phyloP scores from a whole-genome alignment of 768 basidiomycete species.

The Podaxis carcinomalis region DNA sequence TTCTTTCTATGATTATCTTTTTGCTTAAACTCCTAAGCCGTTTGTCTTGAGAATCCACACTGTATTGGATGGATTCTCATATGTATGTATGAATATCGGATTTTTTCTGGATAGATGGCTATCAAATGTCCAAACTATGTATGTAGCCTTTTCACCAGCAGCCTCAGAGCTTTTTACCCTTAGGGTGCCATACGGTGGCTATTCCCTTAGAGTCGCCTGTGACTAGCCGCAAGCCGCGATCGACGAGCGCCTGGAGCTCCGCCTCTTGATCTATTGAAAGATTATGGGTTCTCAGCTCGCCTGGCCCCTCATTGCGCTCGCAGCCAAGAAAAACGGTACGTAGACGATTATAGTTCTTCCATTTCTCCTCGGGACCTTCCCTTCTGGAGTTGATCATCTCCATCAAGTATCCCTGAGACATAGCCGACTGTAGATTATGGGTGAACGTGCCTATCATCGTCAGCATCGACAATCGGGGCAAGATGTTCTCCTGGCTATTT shows the following conservation, averaged over 20 bases:
- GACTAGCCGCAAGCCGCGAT: background rate
- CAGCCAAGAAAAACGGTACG: background rate
- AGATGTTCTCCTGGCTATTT: background rate
- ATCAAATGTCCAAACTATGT: too few relatives aligned
- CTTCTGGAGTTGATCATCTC: background rate
- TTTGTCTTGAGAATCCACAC: too few relatives aligned
- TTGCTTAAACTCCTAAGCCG: conserved; percentile 11
- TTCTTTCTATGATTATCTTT: conserved; percentile 27
- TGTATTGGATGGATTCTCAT: too few relatives aligned
- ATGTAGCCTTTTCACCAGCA: too few relatives aligned
- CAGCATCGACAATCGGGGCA: background rate
- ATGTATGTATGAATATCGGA: too few relatives aligned
- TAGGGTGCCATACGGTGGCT: background rate
- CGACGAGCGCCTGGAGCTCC: background rate
- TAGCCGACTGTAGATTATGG: background rate
- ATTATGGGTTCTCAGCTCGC: background rate
- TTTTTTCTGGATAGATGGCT: too few relatives aligned
- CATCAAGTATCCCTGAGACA: background rate
- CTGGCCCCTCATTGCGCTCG: background rate
- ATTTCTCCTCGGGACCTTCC: background rate
- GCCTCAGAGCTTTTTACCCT: background rate
- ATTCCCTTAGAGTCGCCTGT: background rate
- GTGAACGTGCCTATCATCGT: background rate
- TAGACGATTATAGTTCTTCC: background rate
- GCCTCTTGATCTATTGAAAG: background rate